A percentile compares a stretch with the other conserved stretches of the same genome.
Evolutionary conservation across 2,329 filamentous ascomycete species (phyloP).

Genomic region (Aspergillus awamori): DNA sequence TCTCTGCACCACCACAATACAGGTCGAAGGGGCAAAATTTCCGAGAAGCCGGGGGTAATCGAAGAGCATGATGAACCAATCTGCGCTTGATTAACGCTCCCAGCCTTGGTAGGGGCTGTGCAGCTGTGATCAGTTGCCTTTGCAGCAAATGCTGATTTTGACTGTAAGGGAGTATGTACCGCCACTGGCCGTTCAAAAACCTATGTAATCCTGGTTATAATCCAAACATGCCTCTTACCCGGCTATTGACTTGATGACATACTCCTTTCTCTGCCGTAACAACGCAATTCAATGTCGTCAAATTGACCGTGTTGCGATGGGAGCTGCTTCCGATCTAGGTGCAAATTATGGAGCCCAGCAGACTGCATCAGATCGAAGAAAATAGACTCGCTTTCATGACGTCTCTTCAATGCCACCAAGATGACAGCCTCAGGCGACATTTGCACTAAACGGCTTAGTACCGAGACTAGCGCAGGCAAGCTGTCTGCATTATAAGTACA

Average conservation of each 20-base stretch:
- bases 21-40: not conserved
- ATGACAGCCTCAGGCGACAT: conserved; percentile 55
- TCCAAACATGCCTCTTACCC: no score
- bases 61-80: not conserved
- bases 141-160: not conserved
- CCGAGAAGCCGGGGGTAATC: not conserved
- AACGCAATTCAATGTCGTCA: conserved; percentile 44
- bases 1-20: not conserved
- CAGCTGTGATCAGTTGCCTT: not conserved
- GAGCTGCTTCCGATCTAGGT: conserved; percentile 38
- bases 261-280: conserved; percentile 29
- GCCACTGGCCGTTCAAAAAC: not conserved
- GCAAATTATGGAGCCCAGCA: conserved; percentile 38
- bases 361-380: conserved; percentile 66
- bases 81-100: not conserved
- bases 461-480: conserved; percentile 63
- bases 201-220: not conserved
- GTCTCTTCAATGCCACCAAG: conserved; percentile 66
- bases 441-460: conserved; percentile 53
- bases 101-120: not conserved
- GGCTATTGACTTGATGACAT: not conserved
- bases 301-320: conserved; percentile 40
- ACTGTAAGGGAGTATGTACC: not conserved
- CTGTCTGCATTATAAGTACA: conserved; percentile 75
- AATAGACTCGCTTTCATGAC: conserved; percentile 66